A percentile compares a stretch with the other conserved stretches of the same genome.
phyloP scores from a whole-genome alignment of 2,329 filamentous ascomycete species.

The Drechslerella dactyloides region DNA sequence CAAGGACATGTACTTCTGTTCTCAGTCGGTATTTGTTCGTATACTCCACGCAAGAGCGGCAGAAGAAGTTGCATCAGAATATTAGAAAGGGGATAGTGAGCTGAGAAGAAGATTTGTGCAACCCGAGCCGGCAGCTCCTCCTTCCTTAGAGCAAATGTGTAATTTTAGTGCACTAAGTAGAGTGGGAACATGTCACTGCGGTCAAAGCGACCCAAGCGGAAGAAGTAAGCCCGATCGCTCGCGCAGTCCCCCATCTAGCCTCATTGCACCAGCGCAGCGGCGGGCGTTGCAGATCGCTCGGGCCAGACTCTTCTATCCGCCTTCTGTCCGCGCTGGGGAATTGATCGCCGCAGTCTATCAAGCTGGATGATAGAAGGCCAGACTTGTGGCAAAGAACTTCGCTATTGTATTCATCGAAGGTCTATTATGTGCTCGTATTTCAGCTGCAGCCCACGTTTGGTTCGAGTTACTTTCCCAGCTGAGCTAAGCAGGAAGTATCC shows the following conservation, averaged over 20 bases:
- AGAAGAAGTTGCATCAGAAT: not conserved
- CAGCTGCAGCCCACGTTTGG: no score
- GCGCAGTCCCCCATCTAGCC: conserved; percentile 30
- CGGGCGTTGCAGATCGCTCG: conserved; percentile 29
- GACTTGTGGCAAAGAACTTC: not conserved
- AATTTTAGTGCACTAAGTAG: not conserved
- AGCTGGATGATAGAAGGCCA: conserved; percentile 5
- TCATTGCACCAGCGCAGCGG: conserved; percentile 20
- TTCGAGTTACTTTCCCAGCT: conserved; percentile 8
- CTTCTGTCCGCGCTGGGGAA: conserved; percentile 5
- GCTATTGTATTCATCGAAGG: no score
- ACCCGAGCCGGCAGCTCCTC: not conserved
- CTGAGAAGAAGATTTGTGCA: not conserved
- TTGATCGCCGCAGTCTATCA: conserved; percentile 29
- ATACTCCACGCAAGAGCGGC: not conserved
- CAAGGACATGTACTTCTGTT: not conserved
- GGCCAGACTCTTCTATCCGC: conserved; percentile 20
- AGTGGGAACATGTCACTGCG: not conserved
- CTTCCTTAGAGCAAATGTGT: not conserved
- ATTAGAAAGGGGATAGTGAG: not conserved
- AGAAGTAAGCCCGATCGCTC: conserved; percentile 25
- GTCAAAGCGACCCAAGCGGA: conserved; percentile 39
- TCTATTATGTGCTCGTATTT: no score
- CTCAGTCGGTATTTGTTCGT: not conserved
- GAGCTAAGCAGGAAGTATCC: not conserved